Evolutionary conservation across 306 rosid species (phyloP).

Genomic region (Medicago ruthenica): DNA sequence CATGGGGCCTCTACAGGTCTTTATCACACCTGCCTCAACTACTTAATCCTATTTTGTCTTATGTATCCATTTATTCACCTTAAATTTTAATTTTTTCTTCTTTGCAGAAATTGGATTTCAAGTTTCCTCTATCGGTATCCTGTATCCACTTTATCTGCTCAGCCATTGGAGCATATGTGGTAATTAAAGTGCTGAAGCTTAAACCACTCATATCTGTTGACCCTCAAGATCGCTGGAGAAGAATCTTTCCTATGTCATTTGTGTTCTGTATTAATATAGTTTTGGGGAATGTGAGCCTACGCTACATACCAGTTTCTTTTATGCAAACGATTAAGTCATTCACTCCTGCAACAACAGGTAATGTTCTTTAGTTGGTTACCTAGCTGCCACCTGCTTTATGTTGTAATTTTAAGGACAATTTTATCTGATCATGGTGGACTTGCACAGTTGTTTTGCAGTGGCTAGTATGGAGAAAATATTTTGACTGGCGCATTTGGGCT

Average conservation of each 20-base stretch:
- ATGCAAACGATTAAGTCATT: conserved; percentile 98
- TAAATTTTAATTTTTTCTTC: conserved; percentile 22
- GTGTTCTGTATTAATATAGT: conserved; percentile 95
- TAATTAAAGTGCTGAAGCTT: conserved; percentile 81
- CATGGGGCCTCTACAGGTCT: too few relatives aligned
- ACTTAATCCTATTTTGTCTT: background rate
- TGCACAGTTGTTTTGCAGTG: conserved; percentile 84
- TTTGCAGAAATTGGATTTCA: conserved; percentile 89
- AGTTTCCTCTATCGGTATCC: conserved; percentile 88
- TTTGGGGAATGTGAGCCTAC: conserved; percentile 90
- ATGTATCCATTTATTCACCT: background rate
- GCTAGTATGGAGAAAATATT: conserved; percentile 92
- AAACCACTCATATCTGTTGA: conserved; percentile 86
- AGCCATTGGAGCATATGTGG: conserved; percentile 74
- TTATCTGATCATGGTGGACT: conserved; percentile 48
- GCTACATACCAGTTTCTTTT: conserved; percentile 97
- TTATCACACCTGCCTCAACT: background rate
- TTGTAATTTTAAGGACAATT: conserved; percentile 30
- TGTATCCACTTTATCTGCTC: conserved; percentile 94
- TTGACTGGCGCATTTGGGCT: conserved; percentile 94
- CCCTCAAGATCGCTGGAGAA: conserved; percentile 92
- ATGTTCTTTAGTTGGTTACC: conserved; percentile 39
- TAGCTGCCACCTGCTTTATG: background rate
- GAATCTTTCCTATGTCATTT: conserved; percentile 96
- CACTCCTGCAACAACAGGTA: conserved; percentile 97